Evolutionary conservation across 345 rosid species (phyloP), one percentile per base, ranked within the genome.

Genomic region (Leavenworthia alabamica): DNA sequence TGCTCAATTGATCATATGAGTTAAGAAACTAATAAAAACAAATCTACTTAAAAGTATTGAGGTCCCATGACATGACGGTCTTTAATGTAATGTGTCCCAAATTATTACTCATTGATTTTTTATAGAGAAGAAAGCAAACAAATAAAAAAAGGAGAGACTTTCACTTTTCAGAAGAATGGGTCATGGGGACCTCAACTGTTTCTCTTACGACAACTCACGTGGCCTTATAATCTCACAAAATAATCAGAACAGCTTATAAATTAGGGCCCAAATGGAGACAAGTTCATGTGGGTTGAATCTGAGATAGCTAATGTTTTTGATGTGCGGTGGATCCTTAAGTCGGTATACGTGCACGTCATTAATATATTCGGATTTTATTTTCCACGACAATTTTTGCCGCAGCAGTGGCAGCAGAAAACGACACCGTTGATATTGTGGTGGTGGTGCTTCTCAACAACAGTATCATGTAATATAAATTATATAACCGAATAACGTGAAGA

Each of bases 21-120:
- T 19, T 15, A 19, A 31, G 27, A 17, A 16, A 52, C 41, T 17
- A 52, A 33, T 36, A 9, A 65, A 32, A 43, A 12, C 22, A 32
- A 32, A 26, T 62, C 24, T 47, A 27, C 8, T 66, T 29, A 36
- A 19, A 36, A 56, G 56, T 33, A 56, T 37, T 67, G 35, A 52
- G 67, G 67, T 26, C 67, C 73, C 73, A 60, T 60, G 73, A 68
- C 55, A 68, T 51, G 73, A 60, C 55, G 8, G 66, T 33, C 41
- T 68, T 60, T 53, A 53, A 61, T 69, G 62, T 69, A 60, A 35
- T 67, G 22, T 58, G 65, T 45, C 59, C 23, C 36, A 49, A 48
- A 66, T 59, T 8, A 59, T 50, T 59, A 50, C 52, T 4, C 20
- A 51, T 49, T 58, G 72, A 40, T 1, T 47, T 47, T 46, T 39